phyloP scores from a whole-genome alignment of 179 eudicot species.

The Patellifolia procumbens region DNA sequence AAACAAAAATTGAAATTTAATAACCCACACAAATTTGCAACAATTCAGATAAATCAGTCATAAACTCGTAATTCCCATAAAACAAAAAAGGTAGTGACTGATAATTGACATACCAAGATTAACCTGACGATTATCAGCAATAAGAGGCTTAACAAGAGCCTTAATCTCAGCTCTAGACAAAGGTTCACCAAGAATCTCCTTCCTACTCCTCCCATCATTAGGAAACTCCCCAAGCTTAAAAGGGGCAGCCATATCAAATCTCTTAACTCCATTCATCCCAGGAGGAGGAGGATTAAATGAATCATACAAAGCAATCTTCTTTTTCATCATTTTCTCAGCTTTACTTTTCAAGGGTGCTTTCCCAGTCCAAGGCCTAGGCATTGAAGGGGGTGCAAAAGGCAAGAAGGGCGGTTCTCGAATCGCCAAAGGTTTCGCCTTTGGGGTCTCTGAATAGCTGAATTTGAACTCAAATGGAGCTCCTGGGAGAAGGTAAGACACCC shows the following conservation, averaged over 20 bases:
- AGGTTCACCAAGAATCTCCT: constrained; percentile 71
- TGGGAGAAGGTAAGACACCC: constrained; percentile 75
- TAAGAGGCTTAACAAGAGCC: constrained; percentile 52
- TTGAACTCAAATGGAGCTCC: constrained; percentile 91
- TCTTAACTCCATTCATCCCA: constrained; percentile 34
- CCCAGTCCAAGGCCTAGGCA: constrained; percentile 97
- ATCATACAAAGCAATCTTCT: constrained; percentile 60
- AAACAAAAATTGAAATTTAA: not conserved
- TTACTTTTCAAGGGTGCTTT: constrained; percentile 72
- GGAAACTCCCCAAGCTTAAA: constrained; percentile 47
- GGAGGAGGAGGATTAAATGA: constrained; percentile 28
- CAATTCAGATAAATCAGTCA: not conserved
- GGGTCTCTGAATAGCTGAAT: constrained; percentile 90
- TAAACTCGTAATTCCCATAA: too few species aligned
- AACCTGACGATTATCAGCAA: constrained; percentile 56
- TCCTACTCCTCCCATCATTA: constrained; percentile 43
- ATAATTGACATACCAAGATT: constrained; percentile 35
- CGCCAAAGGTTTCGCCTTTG: constrained; percentile 69
- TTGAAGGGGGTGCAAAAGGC: constrained; percentile 86
- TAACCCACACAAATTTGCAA: not conserved
- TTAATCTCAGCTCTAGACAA: constrained; percentile 61
- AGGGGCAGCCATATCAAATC: constrained; percentile 46
- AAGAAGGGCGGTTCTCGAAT: constrained; percentile 84
- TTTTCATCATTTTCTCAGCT: constrained; percentile 42
- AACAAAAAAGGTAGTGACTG: not conserved